phyloP scores from a whole-genome alignment of 2,329 filamentous ascomycete species.

The Delphinella strobiligena region DNA sequence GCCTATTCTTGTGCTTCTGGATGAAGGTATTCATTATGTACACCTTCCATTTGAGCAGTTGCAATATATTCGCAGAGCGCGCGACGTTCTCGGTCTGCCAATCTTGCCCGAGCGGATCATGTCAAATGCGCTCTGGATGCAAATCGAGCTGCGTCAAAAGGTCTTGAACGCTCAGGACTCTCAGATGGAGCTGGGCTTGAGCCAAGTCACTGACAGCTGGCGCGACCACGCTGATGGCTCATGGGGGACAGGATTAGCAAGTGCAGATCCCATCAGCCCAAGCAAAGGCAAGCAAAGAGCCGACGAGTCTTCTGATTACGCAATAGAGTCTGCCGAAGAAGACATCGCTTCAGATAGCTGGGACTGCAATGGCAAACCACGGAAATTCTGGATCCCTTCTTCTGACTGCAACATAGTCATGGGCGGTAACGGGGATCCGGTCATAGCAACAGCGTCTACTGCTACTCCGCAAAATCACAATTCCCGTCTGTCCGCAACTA shows the following conservation, averaged over 20 bases:
- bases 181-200: conserved; percentile 42
- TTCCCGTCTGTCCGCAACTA: conserved; percentile 36
- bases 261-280: conserved; percentile 10
- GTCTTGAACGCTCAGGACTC: conserved; percentile 40
- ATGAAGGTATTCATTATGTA: conserved; percentile 48
- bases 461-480: conserved; percentile 31
- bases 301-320: conserved; percentile 1
- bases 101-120: conserved; percentile 44
- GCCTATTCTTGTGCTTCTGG: conserved; percentile 42
- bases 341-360: conserved; percentile 38
- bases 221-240: conserved; percentile 9
- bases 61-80: conserved; percentile 39
- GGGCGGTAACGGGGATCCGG: conserved; percentile 41
- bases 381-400: conserved; percentile 46
- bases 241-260: conserved; percentile 15
- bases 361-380: conserved; percentile 41
- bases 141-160: conserved; percentile 43
- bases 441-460: conserved; percentile 33
- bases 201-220: conserved; percentile 27
- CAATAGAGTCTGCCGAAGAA: conserved; percentile 20
- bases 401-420: conserved; percentile 45
- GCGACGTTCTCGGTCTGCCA: conserved; percentile 41
- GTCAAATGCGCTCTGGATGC: conserved; percentile 45
- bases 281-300: conserved; percentile 35
- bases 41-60: conserved; percentile 48